Evolutionary conservation across 495 filamentous ascomycete species (phyloP).

Genomic region (Entonaema liquescens): DNA sequence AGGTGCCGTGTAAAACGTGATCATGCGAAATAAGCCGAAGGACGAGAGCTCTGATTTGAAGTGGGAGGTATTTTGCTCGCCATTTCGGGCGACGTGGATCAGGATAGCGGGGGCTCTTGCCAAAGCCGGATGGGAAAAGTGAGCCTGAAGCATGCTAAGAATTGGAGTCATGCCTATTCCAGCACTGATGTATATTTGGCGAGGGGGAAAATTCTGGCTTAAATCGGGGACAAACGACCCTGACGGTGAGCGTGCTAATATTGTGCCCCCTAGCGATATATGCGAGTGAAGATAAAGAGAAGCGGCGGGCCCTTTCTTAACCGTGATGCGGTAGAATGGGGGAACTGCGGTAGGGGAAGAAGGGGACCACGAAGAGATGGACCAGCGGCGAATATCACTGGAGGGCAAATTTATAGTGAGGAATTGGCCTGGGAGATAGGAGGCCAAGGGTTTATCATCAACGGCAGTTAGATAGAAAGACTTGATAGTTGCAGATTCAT

Average conservation of each 20-base stretch:
- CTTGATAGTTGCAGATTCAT: background rate
- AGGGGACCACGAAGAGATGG: background rate
- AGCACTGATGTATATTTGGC: background rate
- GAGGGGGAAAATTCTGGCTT: background rate
- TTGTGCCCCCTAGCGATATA: background rate
- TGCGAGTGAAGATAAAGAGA: background rate
- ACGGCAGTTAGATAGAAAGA: background rate
- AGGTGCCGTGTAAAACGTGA: background rate
- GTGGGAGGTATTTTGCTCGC: background rate
- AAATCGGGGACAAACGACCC: background rate
- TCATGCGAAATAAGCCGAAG: background rate
- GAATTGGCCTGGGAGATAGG: background rate
- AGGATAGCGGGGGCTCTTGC: background rate
- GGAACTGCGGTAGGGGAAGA: background rate
- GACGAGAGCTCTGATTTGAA: background rate
- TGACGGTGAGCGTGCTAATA: background rate
- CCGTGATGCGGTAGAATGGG: background rate
- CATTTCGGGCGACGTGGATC: background rate
- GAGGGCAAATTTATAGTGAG: background rate
- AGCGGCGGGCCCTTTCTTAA: background rate
- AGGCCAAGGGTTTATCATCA: background rate
- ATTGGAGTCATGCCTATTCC: slow-evolving; percentile 2
- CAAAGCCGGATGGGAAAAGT: background rate
- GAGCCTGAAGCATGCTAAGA: background rate
- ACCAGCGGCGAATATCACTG: background rate